A percentile compares a stretch with the other conserved stretches of the same genome.
Evolutionary conservation across 345 rosid species (phyloP).

Genomic region (Linum usitatissimum): DNA sequence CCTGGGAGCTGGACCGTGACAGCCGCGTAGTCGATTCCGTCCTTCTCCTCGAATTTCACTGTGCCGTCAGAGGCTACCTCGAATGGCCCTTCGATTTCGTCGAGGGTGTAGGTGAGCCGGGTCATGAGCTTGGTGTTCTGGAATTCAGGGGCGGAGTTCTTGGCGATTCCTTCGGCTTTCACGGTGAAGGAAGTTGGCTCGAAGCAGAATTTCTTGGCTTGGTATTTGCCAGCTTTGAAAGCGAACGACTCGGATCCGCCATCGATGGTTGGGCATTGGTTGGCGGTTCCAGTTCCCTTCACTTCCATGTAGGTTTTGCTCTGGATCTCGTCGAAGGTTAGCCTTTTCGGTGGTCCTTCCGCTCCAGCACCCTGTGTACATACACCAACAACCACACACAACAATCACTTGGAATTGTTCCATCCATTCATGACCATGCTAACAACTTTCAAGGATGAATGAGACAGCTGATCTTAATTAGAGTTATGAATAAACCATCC

Average conservation of each 20-base stretch:
- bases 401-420: too few species aligned
- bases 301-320: conserved; percentile 95
- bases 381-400: background rate
- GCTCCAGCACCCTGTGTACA: conserved; percentile 68
- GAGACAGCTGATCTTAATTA: too few species aligned
- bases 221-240: conserved; percentile 76
- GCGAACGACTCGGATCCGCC: conserved; percentile 70
- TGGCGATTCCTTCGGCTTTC: conserved; percentile 74
- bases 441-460: too few species aligned
- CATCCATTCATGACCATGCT: too few species aligned
- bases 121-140: conserved; percentile 97
- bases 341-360: conserved; percentile 80
- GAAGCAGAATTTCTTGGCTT: conserved; percentile 72
- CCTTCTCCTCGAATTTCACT: conserved; percentile 69
- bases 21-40: conserved; percentile 81
- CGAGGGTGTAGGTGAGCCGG: conserved; percentile 89
- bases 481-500: too few species aligned
- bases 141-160: conserved; percentile 82
- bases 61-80: conserved; percentile 58
- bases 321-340: conserved; percentile 85
- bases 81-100: conserved; percentile 92
- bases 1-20: conserved; percentile 83
- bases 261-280: conserved; percentile 77
- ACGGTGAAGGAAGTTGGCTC: conserved; percentile 98
- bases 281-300: conserved; percentile 88